Evolutionary conservation across 169 alveolate species (phyloP).

Genomic region (Theileria equi): DNA sequence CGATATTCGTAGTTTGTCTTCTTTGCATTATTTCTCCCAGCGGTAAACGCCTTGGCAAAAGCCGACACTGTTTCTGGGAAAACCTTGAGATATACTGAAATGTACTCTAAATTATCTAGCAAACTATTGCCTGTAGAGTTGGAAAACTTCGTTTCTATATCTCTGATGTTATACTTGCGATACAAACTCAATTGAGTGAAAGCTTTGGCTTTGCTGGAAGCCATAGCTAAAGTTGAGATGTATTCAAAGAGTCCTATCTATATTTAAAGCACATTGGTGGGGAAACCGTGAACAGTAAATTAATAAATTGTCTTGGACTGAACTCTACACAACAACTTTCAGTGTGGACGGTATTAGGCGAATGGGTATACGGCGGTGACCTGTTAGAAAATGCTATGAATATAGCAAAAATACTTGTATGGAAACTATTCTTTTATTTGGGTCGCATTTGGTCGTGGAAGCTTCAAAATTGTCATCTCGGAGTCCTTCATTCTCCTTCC

Average conservation of each 20-base stretch:
- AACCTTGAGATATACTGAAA: constrained; percentile 3
- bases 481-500: background rate
- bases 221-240: background rate
- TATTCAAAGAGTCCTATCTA: constrained; percentile 2
- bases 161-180: constrained; percentile 13
- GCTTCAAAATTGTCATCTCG: background rate
- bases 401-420: background rate
- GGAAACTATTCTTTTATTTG: background rate
- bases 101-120: background rate
- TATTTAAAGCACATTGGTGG: background rate
- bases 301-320: background rate
- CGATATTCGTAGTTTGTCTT: background rate
- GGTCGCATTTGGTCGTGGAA: constrained; percentile 3
- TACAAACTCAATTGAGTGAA: constrained; percentile 20
- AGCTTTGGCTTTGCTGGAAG: constrained; percentile 16
- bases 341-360: too few species aligned
- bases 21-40: too few species aligned
- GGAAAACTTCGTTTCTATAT: background rate
- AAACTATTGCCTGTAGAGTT: background rate
- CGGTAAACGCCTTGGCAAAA: too few species aligned
- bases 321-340: too few species aligned
- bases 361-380: too few species aligned
- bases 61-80: constrained; percentile 13
- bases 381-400: constrained; percentile 10
- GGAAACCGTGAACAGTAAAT: background rate